These are phyloP conservation scores for Russula sp. DNA, from an alignment of 768 basidiomycete species.

Conservation along the genomic window DNA sequence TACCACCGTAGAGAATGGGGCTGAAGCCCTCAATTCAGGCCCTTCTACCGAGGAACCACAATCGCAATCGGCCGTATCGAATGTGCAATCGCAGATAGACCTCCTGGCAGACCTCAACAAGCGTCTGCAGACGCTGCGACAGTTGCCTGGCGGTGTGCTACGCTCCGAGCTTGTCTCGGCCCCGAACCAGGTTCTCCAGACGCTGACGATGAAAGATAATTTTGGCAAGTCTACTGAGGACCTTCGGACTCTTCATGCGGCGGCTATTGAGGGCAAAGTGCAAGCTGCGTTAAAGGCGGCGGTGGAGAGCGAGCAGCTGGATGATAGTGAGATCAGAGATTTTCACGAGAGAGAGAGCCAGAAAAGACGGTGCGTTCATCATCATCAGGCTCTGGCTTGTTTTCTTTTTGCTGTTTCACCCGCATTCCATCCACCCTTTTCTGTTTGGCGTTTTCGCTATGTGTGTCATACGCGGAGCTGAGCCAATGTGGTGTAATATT, in stretches of 20 bases:
- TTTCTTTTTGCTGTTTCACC: not conserved
- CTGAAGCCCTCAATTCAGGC: constrained; percentile 5
- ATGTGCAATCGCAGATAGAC: constrained; percentile 30
- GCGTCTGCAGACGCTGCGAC: constrained; percentile 28
- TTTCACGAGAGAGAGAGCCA: constrained; percentile 48
- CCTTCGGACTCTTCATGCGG: constrained; percentile 48
- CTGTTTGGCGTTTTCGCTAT: not conserved
- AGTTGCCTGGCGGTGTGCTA: constrained; percentile 22
- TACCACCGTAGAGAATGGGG: not conserved
- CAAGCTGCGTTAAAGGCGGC: constrained; percentile 60
- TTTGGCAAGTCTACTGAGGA: constrained; percentile 40
- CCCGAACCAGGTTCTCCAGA: constrained; percentile 16
- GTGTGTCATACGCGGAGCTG: not conserved
- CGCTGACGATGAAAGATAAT: constrained; percentile 11
- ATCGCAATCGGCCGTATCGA: constrained; percentile 17
- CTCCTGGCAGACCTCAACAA: constrained; percentile 25
- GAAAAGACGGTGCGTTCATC: constrained; percentile 52
- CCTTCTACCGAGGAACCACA: constrained; percentile 14
- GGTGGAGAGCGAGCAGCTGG: constrained; percentile 51
- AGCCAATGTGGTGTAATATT: not conserved
- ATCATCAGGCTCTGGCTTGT: not conserved
- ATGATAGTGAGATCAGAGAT: constrained; percentile 48
- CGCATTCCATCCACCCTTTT: not conserved
- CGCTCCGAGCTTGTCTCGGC: constrained; percentile 17
- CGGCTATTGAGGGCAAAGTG: constrained; percentile 48